Percentiles rank a stretch among this genome's conserved stretches.
phyloP scores from a whole-genome alignment of 805 yeast species.

The Yamadazyma paraphyllophila region DNA sequence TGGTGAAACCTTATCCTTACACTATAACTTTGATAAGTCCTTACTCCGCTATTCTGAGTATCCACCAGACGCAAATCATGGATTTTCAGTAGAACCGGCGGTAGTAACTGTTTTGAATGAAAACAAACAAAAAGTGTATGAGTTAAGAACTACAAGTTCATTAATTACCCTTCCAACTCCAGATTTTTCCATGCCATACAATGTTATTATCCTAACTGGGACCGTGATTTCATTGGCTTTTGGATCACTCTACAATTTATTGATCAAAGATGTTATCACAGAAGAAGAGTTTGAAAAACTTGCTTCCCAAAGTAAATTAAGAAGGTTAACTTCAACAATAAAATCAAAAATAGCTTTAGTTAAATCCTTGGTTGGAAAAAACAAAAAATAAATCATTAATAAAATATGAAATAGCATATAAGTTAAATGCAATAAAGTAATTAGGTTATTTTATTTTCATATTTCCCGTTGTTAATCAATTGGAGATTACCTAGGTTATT shows the following conservation, averaged over 20 bases:
- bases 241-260: constrained; percentile 78
- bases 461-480: too few species aligned
- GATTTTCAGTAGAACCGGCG: constrained; percentile 92
- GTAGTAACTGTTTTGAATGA: constrained; percentile 56
- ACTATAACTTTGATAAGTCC: constrained; percentile 84
- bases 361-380: neutral
- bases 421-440: too few species aligned
- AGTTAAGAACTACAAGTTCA: constrained; percentile 80
- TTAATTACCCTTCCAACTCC: constrained; percentile 90
- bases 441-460: too few species aligned
- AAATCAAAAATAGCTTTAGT: neutral
- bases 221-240: constrained; percentile 91
- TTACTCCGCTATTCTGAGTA: constrained; percentile 82
- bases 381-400: neutral
- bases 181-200: constrained; percentile 98
- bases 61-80: constrained; percentile 99
- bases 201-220: constrained; percentile 89
- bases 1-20: constrained; percentile 53
- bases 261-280: constrained; percentile 71
- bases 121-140: constrained; percentile 33
- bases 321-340: constrained; percentile 12
- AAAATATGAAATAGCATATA: too few species aligned
- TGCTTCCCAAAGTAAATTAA: constrained; percentile 16
- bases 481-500: too few species aligned
- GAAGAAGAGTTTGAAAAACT: constrained; percentile 54